Conservation (phyloP, 805 yeast genomes). For the Ogataea philodendri region DNA sequence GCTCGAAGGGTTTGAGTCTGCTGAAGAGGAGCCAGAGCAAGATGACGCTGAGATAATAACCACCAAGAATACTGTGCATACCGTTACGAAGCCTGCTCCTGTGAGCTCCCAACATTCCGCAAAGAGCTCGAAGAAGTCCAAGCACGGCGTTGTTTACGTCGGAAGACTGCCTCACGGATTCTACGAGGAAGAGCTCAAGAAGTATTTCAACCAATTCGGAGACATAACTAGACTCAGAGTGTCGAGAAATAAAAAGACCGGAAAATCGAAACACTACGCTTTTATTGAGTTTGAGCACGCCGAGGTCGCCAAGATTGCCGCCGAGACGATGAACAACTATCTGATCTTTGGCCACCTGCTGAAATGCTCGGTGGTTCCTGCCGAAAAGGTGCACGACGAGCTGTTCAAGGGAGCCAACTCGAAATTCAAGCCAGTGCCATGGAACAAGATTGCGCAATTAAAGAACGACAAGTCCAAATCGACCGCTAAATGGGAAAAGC, state of each 20-base stretch:
- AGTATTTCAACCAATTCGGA: slow-evolving; percentile 91
- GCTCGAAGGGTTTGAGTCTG: slow-evolving; percentile 21
- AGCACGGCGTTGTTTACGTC: slow-evolving; percentile 74
- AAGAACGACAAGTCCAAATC: slow-evolving; percentile 58
- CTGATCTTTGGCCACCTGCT: slow-evolving; percentile 83
- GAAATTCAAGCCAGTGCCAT: slow-evolving; percentile 57
- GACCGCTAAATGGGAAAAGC: slow-evolving; percentile 53
- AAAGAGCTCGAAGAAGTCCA: slow-evolving; percentile 21
- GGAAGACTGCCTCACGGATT: slow-evolving; percentile 94
- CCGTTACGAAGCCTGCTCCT: slow-evolving; percentile 25
- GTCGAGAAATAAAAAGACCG: slow-evolving; percentile 87
- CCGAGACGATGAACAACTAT: slow-evolving; percentile 95
- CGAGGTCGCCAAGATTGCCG: slow-evolving; percentile 84
- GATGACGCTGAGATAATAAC: slow-evolving; percentile 6
- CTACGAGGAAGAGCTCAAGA: slow-evolving; percentile 73
- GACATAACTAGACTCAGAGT: slow-evolving; percentile 72
- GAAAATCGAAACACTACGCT: slow-evolving; percentile 88
- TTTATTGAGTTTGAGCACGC: slow-evolving; percentile 75
- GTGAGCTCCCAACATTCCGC: slow-evolving; percentile 6
- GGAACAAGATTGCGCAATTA: slow-evolving; percentile 51
- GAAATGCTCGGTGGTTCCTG: slow-evolving; percentile 55
- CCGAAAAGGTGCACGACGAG: slow-evolving; percentile 53
- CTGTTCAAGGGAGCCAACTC: slow-evolving; percentile 57
- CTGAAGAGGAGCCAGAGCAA: slow-evolving; percentile 8
- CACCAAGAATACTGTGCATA: slow-evolving; percentile 23